Evolutionary conservation across 2,329 filamentous ascomycete genomes (phyloP), one percentile per base, ranked within the genome.

Genomic region (Aureobasidium zeae): DNA sequence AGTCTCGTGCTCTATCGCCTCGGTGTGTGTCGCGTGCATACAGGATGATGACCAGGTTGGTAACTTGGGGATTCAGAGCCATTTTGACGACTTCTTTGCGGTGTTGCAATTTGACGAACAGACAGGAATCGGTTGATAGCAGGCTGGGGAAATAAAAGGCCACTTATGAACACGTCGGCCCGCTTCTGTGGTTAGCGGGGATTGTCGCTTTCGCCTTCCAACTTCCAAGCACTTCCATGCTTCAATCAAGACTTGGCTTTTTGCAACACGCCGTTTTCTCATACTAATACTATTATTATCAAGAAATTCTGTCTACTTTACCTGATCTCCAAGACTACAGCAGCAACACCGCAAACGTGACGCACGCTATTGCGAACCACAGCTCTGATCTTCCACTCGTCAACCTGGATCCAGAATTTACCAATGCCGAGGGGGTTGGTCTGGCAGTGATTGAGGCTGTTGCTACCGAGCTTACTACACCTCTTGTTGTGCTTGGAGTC

Each of bases 21-120:
- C 9, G 21, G 24, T 6, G 22, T n/a, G 13, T 30, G 17, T 37
- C 28, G 25, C 38, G 34, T 21, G 28, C 53, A 36, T 46, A 65
- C 56, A 94, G 78, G 71, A 94, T 88, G 80, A 94, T 87, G 71
- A 86, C 73, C 65, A 94, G 75, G 76, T 94, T 94, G 65, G 84
- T 86, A 59, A 43, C 39, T 43, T 43, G 39, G 6, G 39, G 39
- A 24, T 34, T 43, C 22, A 43, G 39, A 20, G 39, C 39, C 39
- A 43, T 43, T 12, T 43, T 34, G 39, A 26, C 39, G 39, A 7
- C 13, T 43, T 41, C 20, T 30, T n/a, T 41, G 37, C 37, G 7
- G 15, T 41, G 28, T 41, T 41, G 37, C 37, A 11, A 19, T 41
- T 31, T 41, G 28, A 32, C 19, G n/a, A 10, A 24, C 20, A 5